Base-by-base conservation (phyloP, 2,329 filamentous ascomycete genomes). In the Colletotrichum plurivorum region DNA sequence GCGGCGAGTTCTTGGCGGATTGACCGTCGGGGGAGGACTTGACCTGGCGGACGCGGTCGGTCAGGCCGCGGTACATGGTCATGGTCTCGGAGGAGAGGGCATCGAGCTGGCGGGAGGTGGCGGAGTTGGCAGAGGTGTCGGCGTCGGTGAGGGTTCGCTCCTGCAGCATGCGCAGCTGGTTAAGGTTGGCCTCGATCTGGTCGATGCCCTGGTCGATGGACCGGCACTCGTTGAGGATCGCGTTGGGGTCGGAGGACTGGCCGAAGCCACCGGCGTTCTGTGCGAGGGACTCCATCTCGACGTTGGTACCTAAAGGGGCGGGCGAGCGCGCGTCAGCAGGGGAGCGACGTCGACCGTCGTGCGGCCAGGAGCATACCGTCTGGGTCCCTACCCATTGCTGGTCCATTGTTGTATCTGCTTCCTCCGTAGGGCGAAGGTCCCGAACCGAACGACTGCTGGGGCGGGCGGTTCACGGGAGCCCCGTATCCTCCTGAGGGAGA, bases 211-310 rank as follows among this genome's bases (percentile, higher is more conserved):
- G 85, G 78, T 88, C 92, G 78, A 98, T 92, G 53, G 93, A 90
- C 68, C 90, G 89, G 82, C 94, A 96, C 79, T 96, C 92, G 82
- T 97, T 94, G 69, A 98, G 87, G 73, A 97, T 92, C 65, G 89
- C 89, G 78, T 94, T 94, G 51, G 92, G 90, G 79, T 94, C 89
- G 73, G 81, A 75, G 1, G 63, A 69, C 56, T 79, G 78, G 48
- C 78, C 84, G 60, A 86, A 85, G 56, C 81, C 80, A 58, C 82
- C 76, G 56, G 82, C 84, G 69, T 86, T 87, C 70, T 87, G 85
- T 52, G 84, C 80, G 53, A 93, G 86, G 13, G 91, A 87, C 54
- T 88, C 88, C 91, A 94, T 93, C 81, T 95, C 93, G 74, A 94
- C 89, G 74, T 88, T 86, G 75, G 82, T 78, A 51, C 80, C 83